A percentile compares a stretch with the other conserved stretches of the same genome.
Evolutionary conservation across 148 eudicot genomes (phyloP).

Genomic region (Bassia scoparia): DNA sequence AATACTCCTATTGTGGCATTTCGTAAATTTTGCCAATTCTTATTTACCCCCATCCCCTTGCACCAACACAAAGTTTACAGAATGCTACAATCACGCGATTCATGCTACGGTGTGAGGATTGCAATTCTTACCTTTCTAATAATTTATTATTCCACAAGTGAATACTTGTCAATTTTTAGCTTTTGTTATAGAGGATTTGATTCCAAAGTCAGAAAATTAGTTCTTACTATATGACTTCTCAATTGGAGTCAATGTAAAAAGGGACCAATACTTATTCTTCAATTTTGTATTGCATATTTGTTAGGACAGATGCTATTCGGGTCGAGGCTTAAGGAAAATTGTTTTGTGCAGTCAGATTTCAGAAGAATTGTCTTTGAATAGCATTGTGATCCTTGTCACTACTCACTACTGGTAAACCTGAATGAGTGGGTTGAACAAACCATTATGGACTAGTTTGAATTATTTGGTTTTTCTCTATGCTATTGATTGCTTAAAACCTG

Average conservation of each 20-base stretch:
- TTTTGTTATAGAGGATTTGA: background rate
- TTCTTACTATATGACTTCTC: background rate
- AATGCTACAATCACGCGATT: too few relatives aligned
- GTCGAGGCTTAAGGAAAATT: background rate
- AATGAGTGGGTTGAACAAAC: background rate
- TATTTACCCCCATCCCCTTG: too few relatives aligned
- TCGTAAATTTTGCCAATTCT: too few relatives aligned
- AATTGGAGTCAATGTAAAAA: too few relatives aligned
- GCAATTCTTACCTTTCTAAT: too few relatives aligned
- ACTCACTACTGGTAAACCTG: background rate
- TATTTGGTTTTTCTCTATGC: background rate
- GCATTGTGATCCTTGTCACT: background rate
- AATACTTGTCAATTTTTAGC: background rate
- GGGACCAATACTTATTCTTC: background rate
- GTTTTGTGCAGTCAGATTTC: background rate
- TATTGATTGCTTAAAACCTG: background rate
- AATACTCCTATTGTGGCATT: too few relatives aligned
- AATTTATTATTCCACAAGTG: background rate
- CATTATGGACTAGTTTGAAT: slow-evolving; percentile 1
- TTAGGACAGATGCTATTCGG: background rate
- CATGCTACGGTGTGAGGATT: background rate
- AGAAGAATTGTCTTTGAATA: background rate
- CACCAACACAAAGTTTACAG: too few relatives aligned
- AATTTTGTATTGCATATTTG: slow-evolving; percentile 1
- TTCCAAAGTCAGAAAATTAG: background rate